Evolutionary conservation across 2,329 filamentous ascomycete species (phyloP).

Genomic region (Ophiostoma sp.): DNA sequence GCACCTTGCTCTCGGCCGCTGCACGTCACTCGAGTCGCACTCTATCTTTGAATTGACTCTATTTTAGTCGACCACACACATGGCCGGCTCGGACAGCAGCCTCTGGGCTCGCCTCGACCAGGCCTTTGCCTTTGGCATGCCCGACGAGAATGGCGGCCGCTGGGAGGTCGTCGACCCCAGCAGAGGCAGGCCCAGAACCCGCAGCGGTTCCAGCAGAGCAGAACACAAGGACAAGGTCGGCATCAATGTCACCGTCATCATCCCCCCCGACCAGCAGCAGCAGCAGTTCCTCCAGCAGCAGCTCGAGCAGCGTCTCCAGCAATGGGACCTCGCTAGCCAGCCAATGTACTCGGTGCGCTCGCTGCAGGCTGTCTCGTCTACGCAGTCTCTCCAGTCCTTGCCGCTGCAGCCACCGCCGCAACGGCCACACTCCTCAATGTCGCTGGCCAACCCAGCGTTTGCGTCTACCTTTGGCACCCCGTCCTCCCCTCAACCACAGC

Average conservation of each 20-base stretch:
- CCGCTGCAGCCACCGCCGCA: no score
- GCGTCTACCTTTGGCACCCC: neutral
- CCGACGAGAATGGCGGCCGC: slow-evolving; percentile 17
- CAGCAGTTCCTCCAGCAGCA: slow-evolving; percentile 5
- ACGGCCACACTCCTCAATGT: neutral
- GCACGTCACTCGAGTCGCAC: neutral
- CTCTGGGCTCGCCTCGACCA: slow-evolving; percentile 22
- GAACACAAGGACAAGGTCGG: neutral
- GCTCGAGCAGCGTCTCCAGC: slow-evolving; percentile 11
- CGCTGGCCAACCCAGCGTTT: neutral
- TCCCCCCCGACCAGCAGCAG: slow-evolving; percentile 9
- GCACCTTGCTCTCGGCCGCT: neutral
- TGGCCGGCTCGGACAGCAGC: neutral
- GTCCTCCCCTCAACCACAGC: neutral
- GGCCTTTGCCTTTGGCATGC: slow-evolving; percentile 20
- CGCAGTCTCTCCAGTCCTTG: neutral
- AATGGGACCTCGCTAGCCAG: no score
- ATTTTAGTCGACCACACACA: no score
- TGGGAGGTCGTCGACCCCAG: neutral
- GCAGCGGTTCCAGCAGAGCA: neutral
- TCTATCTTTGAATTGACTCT: no score
- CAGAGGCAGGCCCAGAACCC: neutral
- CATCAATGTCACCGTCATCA: slow-evolving; percentile 15
- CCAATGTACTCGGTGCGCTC: no score
- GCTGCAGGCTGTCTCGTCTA: no score